Evolutionary conservation across 2,329 filamentous ascomycete species (phyloP).

Genomic region (Fusarium sp.): DNA sequence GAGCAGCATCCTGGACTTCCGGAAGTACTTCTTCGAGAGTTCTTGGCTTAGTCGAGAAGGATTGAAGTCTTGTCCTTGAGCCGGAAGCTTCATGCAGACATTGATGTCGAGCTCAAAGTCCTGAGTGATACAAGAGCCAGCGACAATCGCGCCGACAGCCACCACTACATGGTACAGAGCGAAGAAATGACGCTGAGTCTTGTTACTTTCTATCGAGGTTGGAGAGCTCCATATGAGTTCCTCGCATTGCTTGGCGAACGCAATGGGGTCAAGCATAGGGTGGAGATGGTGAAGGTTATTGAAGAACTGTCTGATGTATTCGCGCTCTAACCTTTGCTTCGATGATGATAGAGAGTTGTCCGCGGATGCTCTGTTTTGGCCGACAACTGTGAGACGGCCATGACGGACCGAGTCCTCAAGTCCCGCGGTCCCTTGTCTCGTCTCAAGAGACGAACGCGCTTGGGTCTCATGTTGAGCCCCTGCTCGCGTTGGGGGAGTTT

Average conservation of each 20-base stretch:
- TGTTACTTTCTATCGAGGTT: not conserved
- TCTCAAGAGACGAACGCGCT: not conserved
- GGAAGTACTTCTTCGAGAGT: not conserved
- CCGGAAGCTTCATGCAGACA: not conserved
- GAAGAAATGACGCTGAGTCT: not conserved
- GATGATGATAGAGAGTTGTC: not conserved
- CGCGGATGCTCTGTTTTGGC: not conserved
- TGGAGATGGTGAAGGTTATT: not conserved
- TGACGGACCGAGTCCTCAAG: not conserved
- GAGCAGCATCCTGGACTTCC: not conserved
- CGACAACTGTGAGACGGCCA: too few relatives aligned
- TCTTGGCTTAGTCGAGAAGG: not conserved
- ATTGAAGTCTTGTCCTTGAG: not conserved
- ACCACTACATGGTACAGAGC: not conserved
- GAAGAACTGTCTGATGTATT: slow-evolving; percentile 1
- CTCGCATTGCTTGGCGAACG: not conserved
- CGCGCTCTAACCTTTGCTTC: not conserved
- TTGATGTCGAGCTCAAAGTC: not conserved
- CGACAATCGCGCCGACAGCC: not conserved
- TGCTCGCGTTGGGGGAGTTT: not conserved
- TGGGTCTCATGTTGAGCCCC: not conserved
- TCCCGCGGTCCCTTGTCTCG: fast-evolving
- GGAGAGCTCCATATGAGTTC: not conserved
- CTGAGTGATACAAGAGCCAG: not conserved
- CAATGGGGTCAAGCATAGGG: not conserved